A percentile compares a stretch with the other conserved stretches of the same genome.
phyloP scores from a whole-genome alignment of 2,329 filamentous ascomycete species.

The Fusarium napiforme region DNA sequence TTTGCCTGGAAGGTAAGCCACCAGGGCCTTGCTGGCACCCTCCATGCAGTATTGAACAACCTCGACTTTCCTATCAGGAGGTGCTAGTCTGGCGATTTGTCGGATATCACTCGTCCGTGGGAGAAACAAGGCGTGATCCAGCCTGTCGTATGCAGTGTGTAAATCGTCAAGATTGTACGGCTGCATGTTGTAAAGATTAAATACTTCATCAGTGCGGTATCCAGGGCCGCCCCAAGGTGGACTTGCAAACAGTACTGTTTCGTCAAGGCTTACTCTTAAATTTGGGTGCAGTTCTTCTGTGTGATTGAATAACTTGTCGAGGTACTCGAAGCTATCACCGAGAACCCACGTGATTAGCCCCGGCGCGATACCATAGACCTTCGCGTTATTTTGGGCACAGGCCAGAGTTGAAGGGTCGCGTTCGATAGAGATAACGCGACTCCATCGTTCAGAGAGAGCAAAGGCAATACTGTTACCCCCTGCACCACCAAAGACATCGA shows the following conservation, averaged over 20 bases:
- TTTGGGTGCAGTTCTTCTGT: slow-evolving; percentile 52
- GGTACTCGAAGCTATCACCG: slow-evolving; percentile 84
- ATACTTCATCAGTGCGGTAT: slow-evolving; percentile 72
- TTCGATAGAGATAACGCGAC: slow-evolving; percentile 88
- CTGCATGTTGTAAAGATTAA: slow-evolving; percentile 86
- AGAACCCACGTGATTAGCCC: slow-evolving; percentile 83
- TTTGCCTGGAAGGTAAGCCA: slow-evolving; percentile 67
- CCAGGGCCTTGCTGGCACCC: slow-evolving; percentile 85
- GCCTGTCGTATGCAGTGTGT: slow-evolving; percentile 68
- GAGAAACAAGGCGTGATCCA: slow-evolving; percentile 79
- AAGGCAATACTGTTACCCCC: slow-evolving; percentile 98
- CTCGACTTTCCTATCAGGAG: slow-evolving; percentile 67
- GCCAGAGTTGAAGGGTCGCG: slow-evolving; percentile 81
- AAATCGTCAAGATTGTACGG: slow-evolving; percentile 80
- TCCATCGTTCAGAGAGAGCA: slow-evolving; percentile 81
- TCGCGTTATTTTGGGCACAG: slow-evolving; percentile 93
- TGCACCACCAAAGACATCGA: slow-evolving; percentile 91
- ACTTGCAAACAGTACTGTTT: slow-evolving; percentile 65
- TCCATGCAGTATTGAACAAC: slow-evolving; percentile 92
- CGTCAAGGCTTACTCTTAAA: slow-evolving; percentile 54
- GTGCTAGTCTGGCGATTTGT: slow-evolving; percentile 74
- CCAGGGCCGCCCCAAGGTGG: slow-evolving; percentile 70
- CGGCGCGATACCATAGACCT: slow-evolving; percentile 81
- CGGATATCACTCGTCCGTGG: slow-evolving; percentile 86
- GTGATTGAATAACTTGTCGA: slow-evolving; percentile 59